Evolutionary conservation across 2,329 filamentous ascomycete species (phyloP).

Genomic region (Sporothrix brasiliensis): DNA sequence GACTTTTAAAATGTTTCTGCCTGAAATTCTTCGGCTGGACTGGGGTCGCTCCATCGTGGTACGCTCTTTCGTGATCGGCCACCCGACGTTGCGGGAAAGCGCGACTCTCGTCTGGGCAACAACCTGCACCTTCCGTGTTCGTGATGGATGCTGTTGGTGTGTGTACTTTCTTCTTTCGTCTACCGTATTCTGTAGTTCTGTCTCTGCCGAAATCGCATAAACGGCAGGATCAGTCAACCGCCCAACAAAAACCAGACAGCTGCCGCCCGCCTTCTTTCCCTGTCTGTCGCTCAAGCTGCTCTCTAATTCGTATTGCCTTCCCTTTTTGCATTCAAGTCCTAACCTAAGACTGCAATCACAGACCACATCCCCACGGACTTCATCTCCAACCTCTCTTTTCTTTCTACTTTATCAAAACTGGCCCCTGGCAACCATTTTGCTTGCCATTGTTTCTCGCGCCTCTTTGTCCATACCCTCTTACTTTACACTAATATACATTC

Average conservation of each 20-base stretch:
- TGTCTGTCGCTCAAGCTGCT: neutral
- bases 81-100: neutral
- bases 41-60: neutral
- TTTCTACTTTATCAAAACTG: conserved; percentile 11
- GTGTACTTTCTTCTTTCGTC: neutral
- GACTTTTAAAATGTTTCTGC: conserved; percentile 8
- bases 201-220: neutral
- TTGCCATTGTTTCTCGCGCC: neutral
- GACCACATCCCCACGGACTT: neutral
- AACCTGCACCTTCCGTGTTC: neutral
- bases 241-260: conserved; percentile 18
- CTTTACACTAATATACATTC: neutral
- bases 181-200: conserved; percentile 12
- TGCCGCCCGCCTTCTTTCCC: neutral
- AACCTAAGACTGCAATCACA: conserved; percentile 1
- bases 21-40: conserved; percentile 7
- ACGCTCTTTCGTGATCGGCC: conserved; percentile 22
- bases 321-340: neutral
- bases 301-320: neutral
- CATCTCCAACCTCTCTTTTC: conserved; percentile 15
- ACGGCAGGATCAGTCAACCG: conserved; percentile 11
- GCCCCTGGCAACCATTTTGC: conserved; percentile 7
- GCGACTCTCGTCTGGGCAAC: neutral
- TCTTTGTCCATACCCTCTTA: neutral
- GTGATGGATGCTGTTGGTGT: neutral